Evolutionary conservation across 2,329 filamentous ascomycete species (phyloP).

Genomic region (Beauveria sp.): DNA sequence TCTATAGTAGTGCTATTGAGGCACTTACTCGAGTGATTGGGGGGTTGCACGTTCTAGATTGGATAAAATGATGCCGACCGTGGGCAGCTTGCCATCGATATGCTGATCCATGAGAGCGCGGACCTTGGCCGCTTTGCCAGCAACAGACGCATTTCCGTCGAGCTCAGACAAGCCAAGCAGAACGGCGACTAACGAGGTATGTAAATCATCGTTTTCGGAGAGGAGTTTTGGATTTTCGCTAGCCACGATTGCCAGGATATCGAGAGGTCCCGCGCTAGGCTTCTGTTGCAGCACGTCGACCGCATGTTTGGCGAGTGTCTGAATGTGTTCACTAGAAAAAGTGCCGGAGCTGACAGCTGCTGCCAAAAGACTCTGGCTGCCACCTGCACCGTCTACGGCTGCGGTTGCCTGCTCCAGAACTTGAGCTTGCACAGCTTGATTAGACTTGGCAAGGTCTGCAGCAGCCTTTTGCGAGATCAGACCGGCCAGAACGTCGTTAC

Average conservation of each 20-base stretch:
- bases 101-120: slow-evolving; percentile 39
- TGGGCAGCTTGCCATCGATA: slow-evolving; percentile 33
- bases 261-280: slow-evolving; percentile 37
- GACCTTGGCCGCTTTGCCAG: slow-evolving; percentile 34
- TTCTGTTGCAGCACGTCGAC: slow-evolving; percentile 24
- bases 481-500: slow-evolving; percentile 29
- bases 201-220: slow-evolving; percentile 34
- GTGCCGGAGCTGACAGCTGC: slow-evolving; percentile 36
- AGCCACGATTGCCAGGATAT: slow-evolving; percentile 34
- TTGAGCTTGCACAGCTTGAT: slow-evolving; percentile 37
- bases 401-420: slow-evolving; percentile 33
- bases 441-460: slow-evolving; percentile 29
- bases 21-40: slow-evolving; percentile 43
- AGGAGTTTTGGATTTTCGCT: slow-evolving; percentile 34
- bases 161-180: slow-evolving; percentile 48
- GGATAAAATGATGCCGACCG: slow-evolving; percentile 44
- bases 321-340: slow-evolving; percentile 28
- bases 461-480: slow-evolving; percentile 40
- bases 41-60: slow-evolving; percentile 43
- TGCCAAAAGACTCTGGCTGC: slow-evolving; percentile 36
- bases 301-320: slow-evolving; percentile 27
- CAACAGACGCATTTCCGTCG: slow-evolving; percentile 25
- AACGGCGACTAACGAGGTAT: slow-evolving; percentile 43
- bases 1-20: neutral
- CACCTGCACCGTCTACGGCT: slow-evolving; percentile 30